Percentiles rank a stretch among this genome's conserved stretches.
These are phyloP conservation scores for Magnusiomyces paraingens DNA, from an alignment of 1,139 yeast genomes.

Conservation along the genomic window DNA sequence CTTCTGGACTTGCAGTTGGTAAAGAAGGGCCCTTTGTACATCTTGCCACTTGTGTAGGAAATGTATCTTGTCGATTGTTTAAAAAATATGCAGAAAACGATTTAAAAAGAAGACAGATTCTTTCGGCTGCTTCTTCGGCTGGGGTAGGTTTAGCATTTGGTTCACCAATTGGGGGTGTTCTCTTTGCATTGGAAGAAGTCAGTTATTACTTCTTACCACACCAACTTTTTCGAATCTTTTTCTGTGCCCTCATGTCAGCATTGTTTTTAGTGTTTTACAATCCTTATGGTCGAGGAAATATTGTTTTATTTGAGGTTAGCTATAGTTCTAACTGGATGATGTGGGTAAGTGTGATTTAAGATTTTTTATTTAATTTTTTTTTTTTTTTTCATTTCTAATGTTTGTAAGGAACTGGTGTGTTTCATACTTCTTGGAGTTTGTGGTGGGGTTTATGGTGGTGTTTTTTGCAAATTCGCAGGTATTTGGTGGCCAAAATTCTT, in stretches of 20 bases:
- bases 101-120: constrained; percentile 49
- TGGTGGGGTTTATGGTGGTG: constrained; percentile 56
- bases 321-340: constrained; percentile 52
- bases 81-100: constrained; percentile 47
- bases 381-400: too few species aligned
- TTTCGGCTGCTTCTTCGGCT: constrained; percentile 60
- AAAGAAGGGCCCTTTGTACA: constrained; percentile 74
- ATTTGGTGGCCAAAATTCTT: constrained; percentile 43
- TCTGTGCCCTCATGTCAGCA: constrained; percentile 55
- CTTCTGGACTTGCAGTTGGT: constrained; percentile 60
- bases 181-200: constrained; percentile 60
- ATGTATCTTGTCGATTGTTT: constrained; percentile 48
- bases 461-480: constrained; percentile 43
- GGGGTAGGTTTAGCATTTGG: constrained; percentile 71
- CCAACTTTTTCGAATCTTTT: constrained; percentile 52
- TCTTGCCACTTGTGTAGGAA: constrained; percentile 62
- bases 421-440: constrained; percentile 48
- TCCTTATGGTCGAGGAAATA: constrained; percentile 60
- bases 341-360: constrained; percentile 18
- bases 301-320: constrained; percentile 52
- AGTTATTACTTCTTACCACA: constrained; percentile 53
- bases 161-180: constrained; percentile 62
- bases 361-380: constrained; percentile 24
- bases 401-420: constrained; percentile 37
- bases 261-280: constrained; percentile 50